Evolutionary conservation across 148 eudicot genomes (phyloP).

Genomic region (Arbutus unedo): DNA sequence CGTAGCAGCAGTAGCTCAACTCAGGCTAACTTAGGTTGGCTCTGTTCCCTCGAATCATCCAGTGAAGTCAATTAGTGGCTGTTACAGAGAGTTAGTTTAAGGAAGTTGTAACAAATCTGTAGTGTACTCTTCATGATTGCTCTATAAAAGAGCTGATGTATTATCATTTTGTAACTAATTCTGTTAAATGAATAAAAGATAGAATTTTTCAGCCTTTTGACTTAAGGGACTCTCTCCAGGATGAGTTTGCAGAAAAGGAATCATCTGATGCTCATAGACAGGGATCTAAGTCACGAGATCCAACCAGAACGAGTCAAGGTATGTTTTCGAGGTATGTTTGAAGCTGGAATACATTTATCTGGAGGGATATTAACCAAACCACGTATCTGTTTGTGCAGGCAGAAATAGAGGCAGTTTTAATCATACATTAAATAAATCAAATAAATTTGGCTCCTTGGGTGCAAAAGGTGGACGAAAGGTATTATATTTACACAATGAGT

Average conservation of each 20-base stretch:
- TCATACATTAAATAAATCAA: constrained; percentile 17
- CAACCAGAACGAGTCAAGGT: constrained; percentile 47
- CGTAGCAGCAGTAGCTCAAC: background rate
- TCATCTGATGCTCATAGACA: constrained; percentile 36
- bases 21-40: background rate
- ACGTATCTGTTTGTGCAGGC: constrained; percentile 30
- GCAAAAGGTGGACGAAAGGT: constrained; percentile 47
- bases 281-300: constrained; percentile 43
- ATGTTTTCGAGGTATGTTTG: background rate
- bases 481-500: constrained; percentile 21
- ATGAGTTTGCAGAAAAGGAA: constrained; percentile 56
- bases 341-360: constrained; percentile 6
- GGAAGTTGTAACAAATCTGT: constrained; percentile 1
- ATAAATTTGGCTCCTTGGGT: constrained; percentile 17
- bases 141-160: background rate
- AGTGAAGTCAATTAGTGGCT: background rate
- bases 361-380: constrained; percentile 14
- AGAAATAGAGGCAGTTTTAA: constrained; percentile 16
- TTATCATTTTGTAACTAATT: background rate
- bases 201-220: background rate
- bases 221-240: constrained; percentile 29
- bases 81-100: background rate
- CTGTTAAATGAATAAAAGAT: background rate
- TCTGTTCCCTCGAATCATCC: background rate
- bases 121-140: background rate